phyloP scores from a whole-genome alignment of 2,329 filamentous ascomycete genomes.

The Dactylellina drechsleri region DNA sequence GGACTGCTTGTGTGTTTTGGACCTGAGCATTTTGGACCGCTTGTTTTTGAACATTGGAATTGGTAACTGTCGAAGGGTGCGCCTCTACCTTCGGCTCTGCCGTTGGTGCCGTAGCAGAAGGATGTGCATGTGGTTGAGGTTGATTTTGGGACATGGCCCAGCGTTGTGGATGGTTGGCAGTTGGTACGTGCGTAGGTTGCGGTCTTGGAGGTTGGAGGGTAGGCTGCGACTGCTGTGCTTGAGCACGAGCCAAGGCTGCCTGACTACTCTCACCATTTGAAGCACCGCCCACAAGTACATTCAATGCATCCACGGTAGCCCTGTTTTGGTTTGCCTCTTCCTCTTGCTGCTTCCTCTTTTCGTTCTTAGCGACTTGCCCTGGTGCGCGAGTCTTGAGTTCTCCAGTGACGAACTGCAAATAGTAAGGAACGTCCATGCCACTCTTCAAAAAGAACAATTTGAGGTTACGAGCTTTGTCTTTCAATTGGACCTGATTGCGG shows the following conservation, averaged over 20 bases:
- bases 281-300: slow-evolving; percentile 39
- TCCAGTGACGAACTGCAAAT: slow-evolving; percentile 85
- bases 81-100: slow-evolving; percentile 8
- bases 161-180: slow-evolving; percentile 41
- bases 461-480: slow-evolving; percentile 89
- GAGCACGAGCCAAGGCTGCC: slow-evolving; percentile 18
- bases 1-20: slow-evolving; percentile 7
- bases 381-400: slow-evolving; percentile 87
- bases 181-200: slow-evolving; percentile 34
- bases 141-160: slow-evolving; percentile 51
- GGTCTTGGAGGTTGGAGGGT: slow-evolving; percentile 36
- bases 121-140: slow-evolving; percentile 21
- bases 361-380: slow-evolving; percentile 75
- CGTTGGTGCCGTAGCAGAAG: slow-evolving; percentile 18
- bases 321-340: slow-evolving; percentile 53
- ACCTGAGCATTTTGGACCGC: too few relatives aligned
- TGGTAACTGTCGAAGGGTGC: not conserved
- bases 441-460: slow-evolving; percentile 93
- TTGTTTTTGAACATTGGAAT: not conserved
- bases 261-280: slow-evolving; percentile 17
- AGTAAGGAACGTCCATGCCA: slow-evolving; percentile 88
- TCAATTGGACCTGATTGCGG: slow-evolving; percentile 88
- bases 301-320: slow-evolving; percentile 50
- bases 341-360: slow-evolving; percentile 52
- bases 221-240: slow-evolving; percentile 39